Base-by-base conservation (phyloP, 2,329 filamentous ascomycete species). In the Cercospora citrullina region DNA sequence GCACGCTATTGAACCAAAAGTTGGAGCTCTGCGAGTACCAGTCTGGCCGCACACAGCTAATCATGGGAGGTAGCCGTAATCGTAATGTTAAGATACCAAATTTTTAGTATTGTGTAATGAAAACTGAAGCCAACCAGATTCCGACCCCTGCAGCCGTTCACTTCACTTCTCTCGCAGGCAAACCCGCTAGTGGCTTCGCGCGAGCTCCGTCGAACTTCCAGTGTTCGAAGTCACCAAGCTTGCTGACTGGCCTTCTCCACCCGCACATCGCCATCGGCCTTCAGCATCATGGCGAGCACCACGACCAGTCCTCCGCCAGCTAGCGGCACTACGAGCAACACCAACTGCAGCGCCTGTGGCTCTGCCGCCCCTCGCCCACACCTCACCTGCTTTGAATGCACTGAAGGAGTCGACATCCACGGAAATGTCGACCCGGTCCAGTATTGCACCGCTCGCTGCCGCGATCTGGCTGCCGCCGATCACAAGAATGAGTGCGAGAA, bases 361-460 rank as follows among this genome's bases (percentile, higher is more conserved):
- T 18, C 14, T 8, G 18, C 8, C n/a, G 18, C 33, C 10, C 28
- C 61, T 26, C 61, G 23, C 8, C 61, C 61, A 4, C 23, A 33
- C 3, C n/a, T 63, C n/a, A 36, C 45, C 30, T 63, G 60, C 30
- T 28, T 33, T 9, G 26, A 53, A 0, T 63, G 60, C 21, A n/a
- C 12, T 2, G 26, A 53, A 1, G 60, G 60, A 5, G 23, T 30
- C 1, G 30, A 53, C 28, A n/a, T 63, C 26, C 4, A 63, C 9
- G 60, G 60, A 21, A 2, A 2, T 7, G 6, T 36, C 5, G 14
- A 9, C 6, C 14, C 21, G 7, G 60, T 64, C n/a, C 42, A 53
- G 26, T 66, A 68, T 60, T 68, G 66, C 64, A 68, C 51, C 18
- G 57, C 28, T 1, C 36, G 21, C 30, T 70, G 68, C 36, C 64